These are phyloP conservation scores for Acanthamoeba healyi DNA, from an alignment of 208 protist species.

Conservation along the genomic window DNA sequence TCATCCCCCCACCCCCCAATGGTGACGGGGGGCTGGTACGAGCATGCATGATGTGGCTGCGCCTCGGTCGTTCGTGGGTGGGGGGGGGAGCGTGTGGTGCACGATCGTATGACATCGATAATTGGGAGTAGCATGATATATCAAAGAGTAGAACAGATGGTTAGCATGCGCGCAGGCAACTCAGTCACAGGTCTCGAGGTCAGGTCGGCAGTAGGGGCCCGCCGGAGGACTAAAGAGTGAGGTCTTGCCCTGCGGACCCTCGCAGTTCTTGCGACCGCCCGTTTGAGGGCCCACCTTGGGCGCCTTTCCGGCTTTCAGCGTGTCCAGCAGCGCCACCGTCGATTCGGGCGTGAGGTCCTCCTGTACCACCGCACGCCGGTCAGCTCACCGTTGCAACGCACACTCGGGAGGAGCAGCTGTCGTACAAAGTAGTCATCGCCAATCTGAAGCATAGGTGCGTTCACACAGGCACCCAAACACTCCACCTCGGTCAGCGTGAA, in stretches of 20 bases:
- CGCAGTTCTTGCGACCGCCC: slow-evolving; percentile 68
- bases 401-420: neutral
- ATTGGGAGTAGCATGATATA: no score
- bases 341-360: slow-evolving; percentile 88
- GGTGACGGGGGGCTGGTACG: no score
- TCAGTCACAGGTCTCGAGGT: neutral
- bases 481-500: slow-evolving; percentile 93
- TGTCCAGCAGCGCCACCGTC: slow-evolving; percentile 83
- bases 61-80: no score
- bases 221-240: neutral
- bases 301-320: slow-evolving; percentile 79
- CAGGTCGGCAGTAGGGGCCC: slow-evolving; percentile 63
- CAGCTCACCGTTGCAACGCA: neutral
- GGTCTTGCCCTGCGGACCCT: slow-evolving; percentile 68
- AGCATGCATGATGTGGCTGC: no score
- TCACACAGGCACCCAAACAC: slow-evolving; percentile 94
- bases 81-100: no score
- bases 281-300: slow-evolving; percentile 89
- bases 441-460: slow-evolving; percentile 93
- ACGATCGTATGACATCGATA: neutral
- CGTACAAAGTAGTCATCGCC: slow-evolving; percentile 91
- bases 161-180: no score
- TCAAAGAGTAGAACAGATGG: no score
- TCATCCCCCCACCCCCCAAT: no score
- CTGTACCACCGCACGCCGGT: neutral